These are phyloP conservation scores for Paramecium sonneborni DNA, from an alignment of 73 alveolate species.

Conservation along the genomic window DNA sequence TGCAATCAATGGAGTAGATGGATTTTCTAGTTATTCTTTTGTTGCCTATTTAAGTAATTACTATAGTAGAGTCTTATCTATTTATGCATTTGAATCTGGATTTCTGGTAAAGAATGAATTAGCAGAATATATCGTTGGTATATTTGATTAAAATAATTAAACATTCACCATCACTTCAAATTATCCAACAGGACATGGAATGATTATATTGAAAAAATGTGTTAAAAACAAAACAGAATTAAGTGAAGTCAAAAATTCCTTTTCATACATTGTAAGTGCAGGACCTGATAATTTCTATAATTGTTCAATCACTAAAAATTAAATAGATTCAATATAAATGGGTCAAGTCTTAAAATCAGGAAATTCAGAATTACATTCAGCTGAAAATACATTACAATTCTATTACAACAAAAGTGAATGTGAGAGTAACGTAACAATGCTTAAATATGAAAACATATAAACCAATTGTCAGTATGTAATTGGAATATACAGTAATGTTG, in stretches of 20 bases:
- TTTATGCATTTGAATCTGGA: background rate
- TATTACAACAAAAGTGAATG: constrained; percentile 5
- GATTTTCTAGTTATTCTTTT: background rate
- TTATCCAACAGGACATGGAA: constrained; percentile 3
- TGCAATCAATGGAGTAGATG: background rate
- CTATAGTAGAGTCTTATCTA: background rate
- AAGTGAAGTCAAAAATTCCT: background rate
- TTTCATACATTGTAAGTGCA: background rate
- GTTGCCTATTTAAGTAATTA: constrained; percentile 10
- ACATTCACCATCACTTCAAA: background rate
- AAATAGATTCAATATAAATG: background rate
- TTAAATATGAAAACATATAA: background rate
- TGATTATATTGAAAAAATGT: constrained; percentile 1
- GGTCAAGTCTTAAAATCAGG: background rate
- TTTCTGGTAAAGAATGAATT: background rate
- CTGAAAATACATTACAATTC: background rate
- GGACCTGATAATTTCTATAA: constrained; percentile 38
- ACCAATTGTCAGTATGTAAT: constrained; percentile 12
- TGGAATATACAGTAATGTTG: background rate
- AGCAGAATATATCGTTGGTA: background rate
- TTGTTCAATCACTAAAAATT: constrained; percentile 5
- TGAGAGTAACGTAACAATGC: background rate
- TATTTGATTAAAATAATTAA: background rate
- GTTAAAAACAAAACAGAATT: background rate
- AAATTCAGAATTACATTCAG: background rate